Conservation (phyloP, 345 rosid species). For the Draba incana region DNA sequence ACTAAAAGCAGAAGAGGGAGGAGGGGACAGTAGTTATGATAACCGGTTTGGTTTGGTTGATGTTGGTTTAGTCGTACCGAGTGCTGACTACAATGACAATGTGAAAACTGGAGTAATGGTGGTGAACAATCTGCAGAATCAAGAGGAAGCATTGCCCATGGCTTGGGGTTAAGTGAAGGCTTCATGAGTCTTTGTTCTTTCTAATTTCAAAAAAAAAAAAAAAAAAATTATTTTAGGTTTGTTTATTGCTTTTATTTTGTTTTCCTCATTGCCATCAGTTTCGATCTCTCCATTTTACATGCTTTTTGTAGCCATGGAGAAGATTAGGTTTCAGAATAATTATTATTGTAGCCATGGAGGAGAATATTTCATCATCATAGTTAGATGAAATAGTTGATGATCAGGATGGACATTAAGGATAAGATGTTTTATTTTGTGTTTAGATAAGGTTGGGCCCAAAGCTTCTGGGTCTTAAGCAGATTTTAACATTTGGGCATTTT, state of each 20-base stretch:
- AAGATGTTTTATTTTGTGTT: background rate
- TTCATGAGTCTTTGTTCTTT: conserved; percentile 2
- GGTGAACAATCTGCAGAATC: conserved; percentile 26
- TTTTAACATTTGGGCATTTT: background rate
- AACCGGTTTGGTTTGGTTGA: conserved; percentile 2
- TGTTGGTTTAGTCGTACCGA: conserved; percentile 17
- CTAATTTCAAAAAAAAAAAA: background rate
- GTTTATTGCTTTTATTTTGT: conserved; percentile 6
- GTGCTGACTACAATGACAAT: background rate
- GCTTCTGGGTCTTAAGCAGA: background rate
- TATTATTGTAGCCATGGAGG: conserved; percentile 17
- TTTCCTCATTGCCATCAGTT: conserved; percentile 7
- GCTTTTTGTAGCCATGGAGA: conserved; percentile 18
- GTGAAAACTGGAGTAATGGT: conserved; percentile 7
- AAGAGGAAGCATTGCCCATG: background rate
- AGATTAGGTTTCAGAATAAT: conserved; percentile 20
- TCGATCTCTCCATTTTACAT: conserved; percentile 17
- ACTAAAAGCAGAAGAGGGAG: conserved; percentile 6
- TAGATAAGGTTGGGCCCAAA: background rate
- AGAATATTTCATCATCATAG: no score
- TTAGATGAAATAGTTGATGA: no score
- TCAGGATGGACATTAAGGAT: no score
- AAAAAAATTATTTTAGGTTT: background rate
- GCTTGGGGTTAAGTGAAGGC: conserved; percentile 20
- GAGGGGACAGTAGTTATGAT: background rate